Evolutionary conservation across 2,329 filamentous ascomycete species (phyloP).

Genomic region (Leptodontidium sp.): DNA sequence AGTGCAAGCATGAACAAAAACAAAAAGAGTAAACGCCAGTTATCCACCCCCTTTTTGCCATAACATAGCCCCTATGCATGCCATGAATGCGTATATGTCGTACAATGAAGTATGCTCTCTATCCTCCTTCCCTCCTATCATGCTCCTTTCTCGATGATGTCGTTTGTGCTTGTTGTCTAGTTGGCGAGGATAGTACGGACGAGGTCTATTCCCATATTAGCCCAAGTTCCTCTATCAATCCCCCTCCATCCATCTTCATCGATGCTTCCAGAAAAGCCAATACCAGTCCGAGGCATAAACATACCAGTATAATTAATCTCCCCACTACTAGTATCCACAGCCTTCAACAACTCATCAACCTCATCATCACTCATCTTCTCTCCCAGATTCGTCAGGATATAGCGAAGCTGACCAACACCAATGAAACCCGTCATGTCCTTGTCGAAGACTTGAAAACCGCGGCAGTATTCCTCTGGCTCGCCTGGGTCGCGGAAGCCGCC

Average conservation of each 20-base stretch:
- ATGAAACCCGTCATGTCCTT: slow-evolving; percentile 99
- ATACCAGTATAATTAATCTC: slow-evolving; percentile 97
- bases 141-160: neutral
- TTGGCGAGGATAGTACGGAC: slow-evolving; percentile 89
- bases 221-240: slow-evolving; percentile 11
- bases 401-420: slow-evolving; percentile 95
- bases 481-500: slow-evolving; percentile 98
- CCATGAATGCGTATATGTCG: slow-evolving; percentile 34
- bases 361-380: slow-evolving; percentile 99
- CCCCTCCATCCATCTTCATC: neutral
- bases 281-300: slow-evolving; percentile 44
- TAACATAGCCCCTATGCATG: slow-evolving; percentile 32
- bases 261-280: neutral
- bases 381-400: slow-evolving; percentile 95
- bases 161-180: slow-evolving; percentile 53
- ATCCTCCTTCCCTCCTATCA: neutral
- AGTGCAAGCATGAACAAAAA: neutral
- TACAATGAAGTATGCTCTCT: slow-evolving; percentile 37
- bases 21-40: slow-evolving; percentile 21
- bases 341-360: slow-evolving; percentile 98
- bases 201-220: slow-evolving; percentile 63
- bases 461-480: slow-evolving; percentile 97
- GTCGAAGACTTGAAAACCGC: slow-evolving; percentile 98
- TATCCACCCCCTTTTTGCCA: slow-evolving; percentile 12
- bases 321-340: slow-evolving; percentile 92